These are phyloP conservation scores for Colletotrichum limetticola DNA, from an alignment of 2,329 filamentous ascomycete species.

Conservation along the genomic window DNA sequence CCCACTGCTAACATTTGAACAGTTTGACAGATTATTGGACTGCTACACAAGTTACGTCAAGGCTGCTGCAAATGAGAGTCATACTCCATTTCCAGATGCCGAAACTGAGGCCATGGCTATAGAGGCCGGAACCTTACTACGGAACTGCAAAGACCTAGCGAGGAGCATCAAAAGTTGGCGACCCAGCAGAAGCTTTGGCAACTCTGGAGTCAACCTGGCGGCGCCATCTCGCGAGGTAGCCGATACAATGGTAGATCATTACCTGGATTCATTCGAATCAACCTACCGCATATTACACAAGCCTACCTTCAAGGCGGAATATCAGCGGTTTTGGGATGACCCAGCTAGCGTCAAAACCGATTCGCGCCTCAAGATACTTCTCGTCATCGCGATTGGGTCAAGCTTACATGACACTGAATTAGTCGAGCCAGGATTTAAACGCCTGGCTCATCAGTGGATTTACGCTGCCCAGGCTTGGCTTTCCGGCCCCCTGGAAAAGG, in stretches of 20 bases:
- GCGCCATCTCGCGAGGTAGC: conserved; percentile 45
- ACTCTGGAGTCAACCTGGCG: conserved; percentile 37
- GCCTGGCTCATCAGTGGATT: conserved; percentile 49
- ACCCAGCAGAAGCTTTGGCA: conserved; percentile 44
- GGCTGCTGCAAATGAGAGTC: background rate
- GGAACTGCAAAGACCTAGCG: background rate
- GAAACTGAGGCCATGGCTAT: background rate
- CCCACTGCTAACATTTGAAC: background rate
- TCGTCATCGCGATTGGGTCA: conserved; percentile 54
- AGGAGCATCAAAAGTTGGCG: conserved; percentile 21
- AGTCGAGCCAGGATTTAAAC: conserved; percentile 39
- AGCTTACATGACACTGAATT: conserved; percentile 42
- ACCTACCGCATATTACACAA: conserved; percentile 63
- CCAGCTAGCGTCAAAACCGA: conserved; percentile 39
- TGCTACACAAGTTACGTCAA: background rate
- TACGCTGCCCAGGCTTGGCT: conserved; percentile 55
- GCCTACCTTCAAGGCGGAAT: conserved; percentile 63
- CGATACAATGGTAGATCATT: conserved; percentile 55
- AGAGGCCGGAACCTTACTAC: background rate
- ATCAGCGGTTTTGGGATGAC: conserved; percentile 56
- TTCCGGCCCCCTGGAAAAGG: conserved; percentile 50
- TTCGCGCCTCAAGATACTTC: conserved; percentile 48
- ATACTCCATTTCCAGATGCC: background rate
- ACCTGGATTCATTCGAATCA: conserved; percentile 62
- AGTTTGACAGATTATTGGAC: background rate